Conservation (phyloP, 148 eudicot genomes). For the Gaultheria prostrata region DNA sequence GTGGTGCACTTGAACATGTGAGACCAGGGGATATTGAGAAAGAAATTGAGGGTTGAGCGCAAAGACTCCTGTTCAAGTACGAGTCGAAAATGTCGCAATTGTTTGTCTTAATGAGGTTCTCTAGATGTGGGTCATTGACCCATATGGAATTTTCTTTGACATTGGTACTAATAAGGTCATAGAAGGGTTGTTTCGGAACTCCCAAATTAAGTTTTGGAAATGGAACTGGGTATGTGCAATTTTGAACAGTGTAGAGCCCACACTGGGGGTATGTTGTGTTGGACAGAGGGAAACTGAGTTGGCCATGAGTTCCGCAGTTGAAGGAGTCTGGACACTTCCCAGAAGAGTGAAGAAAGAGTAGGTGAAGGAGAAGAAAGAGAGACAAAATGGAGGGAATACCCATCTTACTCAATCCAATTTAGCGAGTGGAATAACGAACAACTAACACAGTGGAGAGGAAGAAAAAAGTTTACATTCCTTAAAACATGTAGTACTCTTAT, state of each 20-base stretch:
- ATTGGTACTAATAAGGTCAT: neutral
- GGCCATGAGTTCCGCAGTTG: constrained; percentile 22
- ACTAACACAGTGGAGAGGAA: neutral
- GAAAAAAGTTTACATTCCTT: neutral
- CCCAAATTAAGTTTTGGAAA: constrained; percentile 21
- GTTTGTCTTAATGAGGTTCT: neutral
- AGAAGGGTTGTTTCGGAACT: neutral
- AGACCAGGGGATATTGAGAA: constrained; percentile 1
- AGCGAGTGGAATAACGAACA: neutral
- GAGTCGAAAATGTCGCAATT: neutral
- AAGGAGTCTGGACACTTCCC: neutral
- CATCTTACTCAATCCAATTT: neutral
- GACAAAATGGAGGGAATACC: neutral
- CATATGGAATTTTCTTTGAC: neutral
- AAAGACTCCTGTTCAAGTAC: neutral
- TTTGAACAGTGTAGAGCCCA: constrained; percentile 24
- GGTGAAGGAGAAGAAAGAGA: neutral
- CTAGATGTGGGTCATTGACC: neutral
- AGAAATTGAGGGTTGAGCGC: neutral
- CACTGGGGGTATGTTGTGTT: constrained; percentile 19
- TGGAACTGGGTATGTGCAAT: constrained; percentile 23
- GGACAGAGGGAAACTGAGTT: constrained; percentile 33
- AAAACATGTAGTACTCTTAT: neutral
- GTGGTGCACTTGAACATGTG: constrained; percentile 28
- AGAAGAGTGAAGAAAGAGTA: neutral